Evolutionary conservation across 1,284 basidiomycete genomes (phyloP), one percentile per base, ranked within the genome.

Genomic region (Ganoderma leucocontextum): DNA sequence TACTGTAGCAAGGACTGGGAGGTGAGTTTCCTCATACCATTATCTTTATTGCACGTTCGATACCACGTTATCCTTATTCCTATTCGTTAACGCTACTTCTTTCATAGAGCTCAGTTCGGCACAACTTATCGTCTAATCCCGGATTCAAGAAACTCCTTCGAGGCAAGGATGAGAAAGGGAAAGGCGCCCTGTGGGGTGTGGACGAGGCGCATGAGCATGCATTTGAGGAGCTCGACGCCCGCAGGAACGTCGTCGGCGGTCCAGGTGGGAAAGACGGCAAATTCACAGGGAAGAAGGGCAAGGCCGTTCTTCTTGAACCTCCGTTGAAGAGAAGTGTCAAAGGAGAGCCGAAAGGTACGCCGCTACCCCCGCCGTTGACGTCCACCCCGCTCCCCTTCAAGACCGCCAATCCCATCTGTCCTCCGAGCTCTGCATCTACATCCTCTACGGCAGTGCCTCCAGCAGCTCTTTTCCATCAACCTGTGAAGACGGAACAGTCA

Each of bases 111-210:
- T 97, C 96, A 47, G 93, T 97, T 62, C 91, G 96, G 53, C 96
- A 97, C 79, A 97, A 96, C 78, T 81, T 98, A 25, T 96, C 95
- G 2, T 93, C 95, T 36, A 93, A 94, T 78, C 90, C 91, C 70
- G 94, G 94, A 0, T 97, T 97, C 81, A 86, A 92, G 77, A 96
- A 96, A 80, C 86, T 94, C 76, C 92, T 95, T 66, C 86, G 93
- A 52, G 93, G 91, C 70, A 89, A 91, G 35, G 94, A 94, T 65
- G 94, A 95, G 77, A 90, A 92, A 66, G 94, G 95, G 15, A 96
- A 96, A 78, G 95, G 95, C 2, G 95, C 91, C 70, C 93, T 95
- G 70, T 97, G 95, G 95, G 92, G 92, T 35, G 84, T 97, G 36
- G 94, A 96, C 74, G 89, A 91, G 64, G 87, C 90, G 63, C 86